These are phyloP conservation scores for Citrus cavaleriei DNA, from an alignment of 345 rosid species.

Conservation along the genomic window DNA sequence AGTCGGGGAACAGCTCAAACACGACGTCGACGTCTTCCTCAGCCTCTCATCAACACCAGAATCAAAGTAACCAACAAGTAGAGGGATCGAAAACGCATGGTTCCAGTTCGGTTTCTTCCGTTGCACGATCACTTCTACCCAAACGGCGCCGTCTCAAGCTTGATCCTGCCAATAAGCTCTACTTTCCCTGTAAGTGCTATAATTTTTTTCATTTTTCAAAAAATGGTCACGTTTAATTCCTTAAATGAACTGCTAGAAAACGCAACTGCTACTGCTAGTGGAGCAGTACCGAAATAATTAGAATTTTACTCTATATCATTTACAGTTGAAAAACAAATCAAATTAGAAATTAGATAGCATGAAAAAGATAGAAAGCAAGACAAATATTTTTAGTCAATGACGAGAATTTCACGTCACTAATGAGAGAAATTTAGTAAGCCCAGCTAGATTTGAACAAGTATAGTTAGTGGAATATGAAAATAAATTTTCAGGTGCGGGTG, in stretches of 20 bases:
- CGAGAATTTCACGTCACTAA: background rate
- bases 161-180: constrained; percentile 83
- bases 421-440: background rate
- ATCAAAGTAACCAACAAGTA: constrained; percentile 33
- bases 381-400: background rate
- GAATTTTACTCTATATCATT: background rate
- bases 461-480: background rate
- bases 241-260: background rate
- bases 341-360: background rate
- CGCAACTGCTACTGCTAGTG: background rate
- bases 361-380: background rate
- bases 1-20: constrained; percentile 25
- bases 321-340: background rate
- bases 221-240: background rate
- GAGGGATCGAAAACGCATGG: constrained; percentile 56
- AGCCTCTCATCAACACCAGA: constrained; percentile 24
- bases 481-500: background rate
- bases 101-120: constrained; percentile 69
- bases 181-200: constrained; percentile 70
- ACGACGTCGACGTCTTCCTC: constrained; percentile 43
- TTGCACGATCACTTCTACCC: constrained; percentile 78
- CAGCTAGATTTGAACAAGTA: background rate
- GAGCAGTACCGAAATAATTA: background rate
- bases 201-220: background rate
- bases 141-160: constrained; percentile 80